These are phyloP conservation scores for Ganoderma multipileum DNA, from an alignment of 1,284 basidiomycete genomes.

Conservation along the genomic window DNA sequence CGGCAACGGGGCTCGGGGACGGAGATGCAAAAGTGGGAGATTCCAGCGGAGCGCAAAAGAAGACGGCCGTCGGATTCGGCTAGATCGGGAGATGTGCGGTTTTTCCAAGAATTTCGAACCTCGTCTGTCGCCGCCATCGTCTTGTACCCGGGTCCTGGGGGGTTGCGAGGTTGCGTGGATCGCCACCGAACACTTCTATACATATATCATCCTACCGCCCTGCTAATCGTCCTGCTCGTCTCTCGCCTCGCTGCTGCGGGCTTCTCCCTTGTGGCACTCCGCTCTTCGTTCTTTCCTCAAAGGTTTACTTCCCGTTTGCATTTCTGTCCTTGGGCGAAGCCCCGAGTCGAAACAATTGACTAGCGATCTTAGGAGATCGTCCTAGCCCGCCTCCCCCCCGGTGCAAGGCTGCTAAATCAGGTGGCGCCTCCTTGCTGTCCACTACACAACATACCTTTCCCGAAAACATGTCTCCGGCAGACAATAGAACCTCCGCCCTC, in stretches of 20 bases:
- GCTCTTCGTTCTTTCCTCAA: constrained; percentile 19
- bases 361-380: constrained; percentile 25
- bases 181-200: constrained; percentile 20
- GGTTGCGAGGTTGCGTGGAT: constrained; percentile 29
- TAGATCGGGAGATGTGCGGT: background rate
- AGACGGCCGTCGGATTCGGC: constrained; percentile 4
- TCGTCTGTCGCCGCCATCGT: constrained; percentile 6
- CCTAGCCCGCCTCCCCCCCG: constrained; percentile 29
- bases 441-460: constrained; percentile 27
- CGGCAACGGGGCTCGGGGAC: constrained; percentile 6
- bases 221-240: constrained; percentile 15
- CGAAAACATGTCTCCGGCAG: constrained; percentile 34
- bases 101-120: constrained; percentile 3
- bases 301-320: constrained; percentile 23
- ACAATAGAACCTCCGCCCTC: constrained; percentile 29
- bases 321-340: constrained; percentile 30
- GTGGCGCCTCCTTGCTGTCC: constrained; percentile 24
- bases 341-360: constrained; percentile 32
- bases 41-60: constrained; percentile 26
- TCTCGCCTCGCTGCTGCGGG: constrained; percentile 12
- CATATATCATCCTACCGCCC: constrained; percentile 25
- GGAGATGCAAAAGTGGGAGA: constrained; percentile 19
- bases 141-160: background rate
- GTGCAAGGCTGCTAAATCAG: constrained; percentile 32
- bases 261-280: constrained; percentile 22